These are phyloP conservation scores for Neoarthrinium moseri DNA, from an alignment of 2,329 filamentous ascomycete species.

Conservation along the genomic window DNA sequence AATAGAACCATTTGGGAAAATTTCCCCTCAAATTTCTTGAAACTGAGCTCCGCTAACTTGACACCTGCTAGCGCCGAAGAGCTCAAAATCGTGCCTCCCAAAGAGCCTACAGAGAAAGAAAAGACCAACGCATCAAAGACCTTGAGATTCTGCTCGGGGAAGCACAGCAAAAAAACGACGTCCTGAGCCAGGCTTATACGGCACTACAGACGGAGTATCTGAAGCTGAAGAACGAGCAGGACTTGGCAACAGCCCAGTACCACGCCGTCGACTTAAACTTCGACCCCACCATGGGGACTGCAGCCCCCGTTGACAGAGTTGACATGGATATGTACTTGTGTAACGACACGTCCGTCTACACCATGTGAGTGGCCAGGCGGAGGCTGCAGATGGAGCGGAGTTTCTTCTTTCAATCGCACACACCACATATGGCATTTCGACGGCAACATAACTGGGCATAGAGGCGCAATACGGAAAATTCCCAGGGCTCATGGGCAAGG, in stretches of 20 bases:
- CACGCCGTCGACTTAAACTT: constrained; percentile 20
- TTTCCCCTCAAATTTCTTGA: neutral
- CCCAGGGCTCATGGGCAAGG: too few species aligned
- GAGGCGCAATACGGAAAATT: too few species aligned
- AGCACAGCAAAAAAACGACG: constrained; percentile 53
- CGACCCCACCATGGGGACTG: constrained; percentile 17
- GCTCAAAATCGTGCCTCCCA: constrained; percentile 62
- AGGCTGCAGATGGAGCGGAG: too few species aligned
- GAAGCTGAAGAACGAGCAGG: constrained; percentile 34
- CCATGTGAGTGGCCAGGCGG: constrained; percentile 8
- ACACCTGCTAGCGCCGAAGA: constrained; percentile 45
- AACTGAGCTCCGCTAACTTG: neutral
- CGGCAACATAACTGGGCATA: too few species aligned
- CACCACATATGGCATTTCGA: too few species aligned
- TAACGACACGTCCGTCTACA: constrained; percentile 11
- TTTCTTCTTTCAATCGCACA: too few species aligned
- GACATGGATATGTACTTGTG: constrained; percentile 25
- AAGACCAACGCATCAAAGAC: constrained; percentile 64
- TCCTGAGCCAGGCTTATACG: constrained; percentile 53
- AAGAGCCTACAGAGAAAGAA: constrained; percentile 60
- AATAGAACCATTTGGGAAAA: too few species aligned
- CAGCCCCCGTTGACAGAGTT: constrained; percentile 5
- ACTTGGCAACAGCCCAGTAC: constrained; percentile 21
- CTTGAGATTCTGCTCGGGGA: constrained; percentile 56
- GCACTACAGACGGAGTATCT: constrained; percentile 45